Percentiles rank a stretch among this genome's conserved stretches.
These are phyloP conservation scores for Neurospora sp. DNA, from an alignment of 495 filamentous ascomycete species.

Conservation along the genomic window DNA sequence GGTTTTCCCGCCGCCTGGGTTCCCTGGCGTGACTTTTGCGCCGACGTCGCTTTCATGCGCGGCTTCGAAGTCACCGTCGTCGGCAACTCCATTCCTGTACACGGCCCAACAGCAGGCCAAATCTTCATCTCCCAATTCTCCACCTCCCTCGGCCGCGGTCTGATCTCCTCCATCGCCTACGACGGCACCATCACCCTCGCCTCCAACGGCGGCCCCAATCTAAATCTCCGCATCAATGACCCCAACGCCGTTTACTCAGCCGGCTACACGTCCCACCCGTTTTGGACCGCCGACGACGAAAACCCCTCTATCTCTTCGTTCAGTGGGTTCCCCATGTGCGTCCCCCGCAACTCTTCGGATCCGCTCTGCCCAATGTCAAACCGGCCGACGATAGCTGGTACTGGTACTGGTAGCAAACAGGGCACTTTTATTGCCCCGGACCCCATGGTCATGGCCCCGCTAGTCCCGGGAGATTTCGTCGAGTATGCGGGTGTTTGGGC, in stretches of 20 bases:
- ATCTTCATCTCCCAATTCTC: conserved; percentile 21
- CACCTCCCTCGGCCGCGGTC: conserved; percentile 21
- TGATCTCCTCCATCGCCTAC: conserved; percentile 23
- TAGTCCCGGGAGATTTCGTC: conserved; percentile 29
- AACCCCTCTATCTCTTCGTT: conserved; percentile 30
- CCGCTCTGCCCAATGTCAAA: conserved; percentile 20
- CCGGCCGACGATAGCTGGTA: conserved; percentile 10
- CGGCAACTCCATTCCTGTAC: conserved; percentile 25
- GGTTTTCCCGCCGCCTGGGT: conserved; percentile 31
- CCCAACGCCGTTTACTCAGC: conserved; percentile 27
- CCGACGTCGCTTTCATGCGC: conserved; percentile 7
- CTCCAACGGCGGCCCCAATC: conserved; percentile 17
- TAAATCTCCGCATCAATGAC: conserved; percentile 26
- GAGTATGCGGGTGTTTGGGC: no score
- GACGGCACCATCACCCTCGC: conserved; percentile 23
- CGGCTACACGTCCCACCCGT: conserved; percentile 17
- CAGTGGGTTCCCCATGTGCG: conserved; percentile 34
- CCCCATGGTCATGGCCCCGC: conserved; percentile 27
- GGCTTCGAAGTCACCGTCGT: conserved; percentile 24
- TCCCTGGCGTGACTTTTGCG: conserved; percentile 27
- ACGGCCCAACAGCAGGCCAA: conserved; percentile 25
- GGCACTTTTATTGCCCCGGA: conserved; percentile 18
- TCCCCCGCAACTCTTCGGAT: conserved; percentile 24
- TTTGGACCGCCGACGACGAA: conserved; percentile 30
- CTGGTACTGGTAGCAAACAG: neutral